Evolutionary conservation across 495 filamentous ascomycete genomes (phyloP), one percentile per base, ranked within the genome.

Genomic region (Penicillium diatomitis): DNA sequence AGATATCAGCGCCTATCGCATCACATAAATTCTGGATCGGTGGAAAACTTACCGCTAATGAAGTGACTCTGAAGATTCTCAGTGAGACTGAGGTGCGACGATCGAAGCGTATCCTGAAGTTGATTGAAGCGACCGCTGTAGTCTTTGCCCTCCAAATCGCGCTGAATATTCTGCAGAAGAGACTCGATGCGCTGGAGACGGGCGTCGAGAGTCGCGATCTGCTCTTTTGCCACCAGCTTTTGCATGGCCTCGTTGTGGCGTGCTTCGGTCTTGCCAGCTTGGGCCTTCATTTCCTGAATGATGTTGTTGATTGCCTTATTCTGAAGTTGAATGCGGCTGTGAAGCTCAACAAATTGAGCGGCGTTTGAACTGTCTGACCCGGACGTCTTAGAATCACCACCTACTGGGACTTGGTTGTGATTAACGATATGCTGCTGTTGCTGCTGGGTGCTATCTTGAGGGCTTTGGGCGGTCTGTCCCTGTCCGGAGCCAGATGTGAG

Each of bases 321-420:
- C 52, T 90, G 70, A 38, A 74, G 75, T 62, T 95, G 85, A 6
- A 97, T 66, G 6, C 88, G 82, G 72, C 85, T 84, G 65, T 88
- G 79, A 7, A 96, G 75, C 60, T 96, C 88, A 10, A 72, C 75
- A 61, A 95, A 91, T 59, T 94, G 88, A 27, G 70, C 60, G 37
- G 66, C 61, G 33, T 75, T 74, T 44, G 70, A 72, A 54, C 75
- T 74, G 46, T 65, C 73, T 4, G 71, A 64, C 44, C 79, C 73
- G 7, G 67, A 59, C 8, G 72, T 69, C 52, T 81, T 71, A 4
- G 32, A 28, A 20, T 32, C 37, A 29, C 32, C 37, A 8, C 44
- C 30, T 31, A 51, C 32, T 32, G 33, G 40, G 20, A 55, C 53
- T 12, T 53, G 52, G 62, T 53, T 68, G 61, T 58, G 67, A 61